phyloP scores from a whole-genome alignment of 352 stramenopile genomes.

The Phytophthora fragariae region DNA sequence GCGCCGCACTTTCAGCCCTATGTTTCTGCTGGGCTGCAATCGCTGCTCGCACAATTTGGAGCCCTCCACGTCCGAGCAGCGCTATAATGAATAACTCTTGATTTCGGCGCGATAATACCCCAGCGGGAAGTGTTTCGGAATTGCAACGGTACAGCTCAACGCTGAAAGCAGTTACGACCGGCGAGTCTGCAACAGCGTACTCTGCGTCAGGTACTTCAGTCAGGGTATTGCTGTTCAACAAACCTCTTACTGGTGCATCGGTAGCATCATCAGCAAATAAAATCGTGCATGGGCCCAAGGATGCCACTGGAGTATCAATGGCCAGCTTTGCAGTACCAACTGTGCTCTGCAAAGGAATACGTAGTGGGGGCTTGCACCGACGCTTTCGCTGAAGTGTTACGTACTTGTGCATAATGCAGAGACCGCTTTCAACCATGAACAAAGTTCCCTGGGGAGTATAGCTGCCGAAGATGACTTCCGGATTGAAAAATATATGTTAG shows the following conservation, averaged over 20 bases:
- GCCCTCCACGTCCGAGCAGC: conserved; percentile 45
- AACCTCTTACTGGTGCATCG: not conserved
- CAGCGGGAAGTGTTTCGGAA: not conserved
- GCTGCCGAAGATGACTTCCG: conserved; percentile 43
- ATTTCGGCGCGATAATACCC: conserved; percentile 9
- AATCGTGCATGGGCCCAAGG: conserved; percentile 44
- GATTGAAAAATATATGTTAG: conserved; percentile 1
- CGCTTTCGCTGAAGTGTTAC: conserved; percentile 41
- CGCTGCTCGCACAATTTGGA: conserved; percentile 36
- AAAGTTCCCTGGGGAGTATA: conserved; percentile 35
- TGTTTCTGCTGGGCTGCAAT: conserved; percentile 38
- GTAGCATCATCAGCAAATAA: conserved; percentile 40
- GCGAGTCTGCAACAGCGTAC: conserved; percentile 55
- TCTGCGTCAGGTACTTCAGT: conserved; percentile 11
- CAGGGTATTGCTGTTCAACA: not conserved
- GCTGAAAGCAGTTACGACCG: conserved; percentile 39
- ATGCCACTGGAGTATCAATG: conserved; percentile 51
- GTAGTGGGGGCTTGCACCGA: not conserved
- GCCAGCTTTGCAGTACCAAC: conserved; percentile 27
- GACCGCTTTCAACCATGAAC: conserved; percentile 49
- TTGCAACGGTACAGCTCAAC: conserved; percentile 37
- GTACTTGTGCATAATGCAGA: conserved; percentile 53
- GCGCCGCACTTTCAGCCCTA: conserved; percentile 32
- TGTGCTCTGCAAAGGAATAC: conserved; percentile 6
- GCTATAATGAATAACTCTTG: conserved; percentile 38